phyloP scores from a whole-genome alignment of 2,329 filamentous ascomycete genomes.

The Whalleya microplaca region DNA sequence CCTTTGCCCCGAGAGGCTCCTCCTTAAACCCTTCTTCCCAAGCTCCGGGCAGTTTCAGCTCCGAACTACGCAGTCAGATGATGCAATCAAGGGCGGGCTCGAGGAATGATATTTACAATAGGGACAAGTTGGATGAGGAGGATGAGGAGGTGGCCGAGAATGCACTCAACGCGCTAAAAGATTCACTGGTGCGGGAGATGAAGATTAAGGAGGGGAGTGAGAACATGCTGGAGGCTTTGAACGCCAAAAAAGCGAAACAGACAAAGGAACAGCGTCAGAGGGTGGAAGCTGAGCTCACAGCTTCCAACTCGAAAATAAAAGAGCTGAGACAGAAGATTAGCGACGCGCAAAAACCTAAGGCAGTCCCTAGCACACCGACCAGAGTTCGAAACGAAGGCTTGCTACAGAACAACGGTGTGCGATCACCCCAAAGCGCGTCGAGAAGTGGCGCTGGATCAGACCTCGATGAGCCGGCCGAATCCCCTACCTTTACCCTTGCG shows the following conservation, averaged over 20 bases:
- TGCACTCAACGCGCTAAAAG: conserved; percentile 74
- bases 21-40: conserved; percentile 73
- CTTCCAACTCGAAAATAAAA: conserved; percentile 76
- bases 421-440: conserved; percentile 61
- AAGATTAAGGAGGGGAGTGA: conserved; percentile 98
- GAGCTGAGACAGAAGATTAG: conserved; percentile 63
- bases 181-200: conserved; percentile 89
- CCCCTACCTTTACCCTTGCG: conserved; percentile 86
- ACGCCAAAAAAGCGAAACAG: conserved; percentile 94
- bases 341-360: conserved; percentile 59
- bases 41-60: conserved; percentile 84
- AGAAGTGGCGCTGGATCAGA: conserved; percentile 63
- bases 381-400: conserved; percentile 54
- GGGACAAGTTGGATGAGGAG: conserved; percentile 67
- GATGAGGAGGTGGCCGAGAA: conserved; percentile 66
- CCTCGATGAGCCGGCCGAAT: conserved; percentile 73
- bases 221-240: conserved; percentile 93
- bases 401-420: conserved; percentile 51
- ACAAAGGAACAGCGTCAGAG: conserved; percentile 80
- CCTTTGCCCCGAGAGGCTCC: conserved; percentile 67
- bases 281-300: conserved; percentile 86
- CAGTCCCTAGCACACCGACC: conserved; percentile 54
- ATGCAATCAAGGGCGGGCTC: conserved; percentile 67
- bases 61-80: conserved; percentile 77
- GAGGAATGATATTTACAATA: conserved; percentile 53